These are phyloP conservation scores for Pulveroboletus sp. DNA, from an alignment of 768 basidiomycete genomes.

Conservation along the genomic window DNA sequence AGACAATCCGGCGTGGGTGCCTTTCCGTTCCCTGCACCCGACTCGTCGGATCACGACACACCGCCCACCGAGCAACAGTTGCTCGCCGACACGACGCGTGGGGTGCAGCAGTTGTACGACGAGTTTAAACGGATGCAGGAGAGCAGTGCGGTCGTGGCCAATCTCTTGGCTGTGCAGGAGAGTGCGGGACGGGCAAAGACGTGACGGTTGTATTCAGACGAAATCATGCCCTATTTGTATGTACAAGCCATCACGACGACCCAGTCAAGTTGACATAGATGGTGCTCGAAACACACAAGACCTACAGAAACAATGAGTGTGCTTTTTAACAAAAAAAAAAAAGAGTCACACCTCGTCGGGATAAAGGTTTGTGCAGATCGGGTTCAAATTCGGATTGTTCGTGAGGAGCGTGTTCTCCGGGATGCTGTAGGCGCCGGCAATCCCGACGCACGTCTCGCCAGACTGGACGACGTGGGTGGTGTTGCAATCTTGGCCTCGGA, in stretches of 20 bases:
- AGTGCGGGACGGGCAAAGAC: slow-evolving; percentile 9
- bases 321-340: not conserved
- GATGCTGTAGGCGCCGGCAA: slow-evolving; percentile 43
- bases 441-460: slow-evolving; percentile 50
- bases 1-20: slow-evolving; percentile 65
- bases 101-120: slow-evolving; percentile 49
- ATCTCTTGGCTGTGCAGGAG: slow-evolving; percentile 36
- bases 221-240: too few relatives aligned
- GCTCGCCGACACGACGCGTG: slow-evolving; percentile 38
- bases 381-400: slow-evolving; percentile 67
- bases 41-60: slow-evolving; percentile 8
- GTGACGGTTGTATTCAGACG: slow-evolving; percentile 3
- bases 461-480: slow-evolving; percentile 44
- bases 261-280: slow-evolving; percentile 23
- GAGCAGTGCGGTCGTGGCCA: slow-evolving; percentile 52
- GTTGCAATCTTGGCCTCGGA: slow-evolving; percentile 53
- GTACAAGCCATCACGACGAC: slow-evolving; percentile 1
- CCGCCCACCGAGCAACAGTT: slow-evolving; percentile 47
- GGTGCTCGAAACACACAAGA: slow-evolving; percentile 24
- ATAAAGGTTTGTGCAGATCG: slow-evolving; percentile 53
- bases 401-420: slow-evolving; percentile 42
- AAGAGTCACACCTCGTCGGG: slow-evolving; percentile 47
- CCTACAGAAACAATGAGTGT: slow-evolving; percentile 15
- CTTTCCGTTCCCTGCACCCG: slow-evolving; percentile 45
- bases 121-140: slow-evolving; percentile 53